Conservation (phyloP, 768 basidiomycete genomes). For the Phylloporus sp. region DNA sequence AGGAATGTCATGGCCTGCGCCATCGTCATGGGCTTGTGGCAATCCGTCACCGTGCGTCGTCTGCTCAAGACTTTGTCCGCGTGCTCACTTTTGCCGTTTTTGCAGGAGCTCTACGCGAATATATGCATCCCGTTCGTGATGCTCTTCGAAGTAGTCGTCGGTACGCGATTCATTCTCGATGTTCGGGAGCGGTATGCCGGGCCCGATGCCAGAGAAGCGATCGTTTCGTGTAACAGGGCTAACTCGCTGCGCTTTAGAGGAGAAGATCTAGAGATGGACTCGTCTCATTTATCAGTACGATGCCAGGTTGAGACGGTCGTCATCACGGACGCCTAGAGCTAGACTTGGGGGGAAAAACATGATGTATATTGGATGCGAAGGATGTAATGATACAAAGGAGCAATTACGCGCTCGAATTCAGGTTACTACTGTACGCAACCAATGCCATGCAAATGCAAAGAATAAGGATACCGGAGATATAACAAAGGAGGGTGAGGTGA, state of each 20-base stretch:
- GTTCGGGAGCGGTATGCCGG: slow-evolving; percentile 28
- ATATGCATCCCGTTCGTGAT: slow-evolving; percentile 30
- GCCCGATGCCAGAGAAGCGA: slow-evolving; percentile 2
- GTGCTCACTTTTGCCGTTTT: not conserved
- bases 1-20: slow-evolving; percentile 26
- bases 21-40: slow-evolving; percentile 27
- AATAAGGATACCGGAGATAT: slow-evolving; percentile 14
- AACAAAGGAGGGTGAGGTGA: no score
- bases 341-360: not conserved
- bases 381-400: slow-evolving; percentile 19
- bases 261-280: slow-evolving; percentile 3
- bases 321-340: slow-evolving; percentile 4
- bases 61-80: not conserved
- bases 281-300: slow-evolving; percentile 3
- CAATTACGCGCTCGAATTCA: not conserved
- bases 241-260: slow-evolving; percentile 18
- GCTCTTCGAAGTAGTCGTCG: slow-evolving; percentile 28
- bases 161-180: slow-evolving; percentile 29
- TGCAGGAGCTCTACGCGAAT: slow-evolving; percentile 25
- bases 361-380: slow-evolving; percentile 5
- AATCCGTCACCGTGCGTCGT: slow-evolving; percentile 18
- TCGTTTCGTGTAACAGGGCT: slow-evolving; percentile 2
- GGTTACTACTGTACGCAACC: slow-evolving; percentile 5
- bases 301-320: slow-evolving; percentile 19
- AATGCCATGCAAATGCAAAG: slow-evolving; percentile 9